Percentiles rank a stretch among this genome's conserved stretches.
Evolutionary conservation across 2,329 filamentous ascomycete genomes (phyloP).

Genomic region (Cordyceps tenuipes): DNA sequence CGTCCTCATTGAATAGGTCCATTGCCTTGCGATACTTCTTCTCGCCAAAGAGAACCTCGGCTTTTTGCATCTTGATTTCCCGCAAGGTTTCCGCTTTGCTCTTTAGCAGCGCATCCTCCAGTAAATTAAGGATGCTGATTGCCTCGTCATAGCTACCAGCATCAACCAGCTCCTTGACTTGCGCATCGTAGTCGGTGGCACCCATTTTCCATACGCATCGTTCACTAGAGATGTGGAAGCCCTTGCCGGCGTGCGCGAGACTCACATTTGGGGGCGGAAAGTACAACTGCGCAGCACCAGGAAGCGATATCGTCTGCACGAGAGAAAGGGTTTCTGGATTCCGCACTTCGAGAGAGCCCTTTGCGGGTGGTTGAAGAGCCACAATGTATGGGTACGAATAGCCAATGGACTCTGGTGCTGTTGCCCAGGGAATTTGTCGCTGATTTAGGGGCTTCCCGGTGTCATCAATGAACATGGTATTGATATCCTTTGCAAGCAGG

Average conservation of each 20-base stretch:
- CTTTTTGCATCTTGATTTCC: slow-evolving; percentile 86
- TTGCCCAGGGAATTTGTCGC: slow-evolving; percentile 84
- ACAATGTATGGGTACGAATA: slow-evolving; percentile 97
- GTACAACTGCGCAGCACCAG: slow-evolving; percentile 75
- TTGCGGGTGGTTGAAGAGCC: slow-evolving; percentile 72
- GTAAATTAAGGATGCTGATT: slow-evolving; percentile 77
- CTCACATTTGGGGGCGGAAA: slow-evolving; percentile 90
- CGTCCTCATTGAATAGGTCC: slow-evolving; percentile 76
- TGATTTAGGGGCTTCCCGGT: slow-evolving; percentile 75
- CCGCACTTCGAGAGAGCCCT: slow-evolving; percentile 79
- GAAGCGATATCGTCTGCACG: slow-evolving; percentile 74
- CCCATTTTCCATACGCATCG: slow-evolving; percentile 94
- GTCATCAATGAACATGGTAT: slow-evolving; percentile 83
- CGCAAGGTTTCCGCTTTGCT: slow-evolving; percentile 75
- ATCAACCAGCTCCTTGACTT: slow-evolving; percentile 73
- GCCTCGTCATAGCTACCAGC: slow-evolving; percentile 78
- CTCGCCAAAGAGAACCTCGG: slow-evolving; percentile 71
- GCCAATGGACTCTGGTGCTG: slow-evolving; percentile 81
- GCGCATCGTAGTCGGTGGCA: slow-evolving; percentile 81
- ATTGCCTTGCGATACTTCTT: slow-evolving; percentile 79
- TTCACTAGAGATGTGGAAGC: slow-evolving; percentile 88
- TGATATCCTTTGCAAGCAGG: slow-evolving; percentile 93
- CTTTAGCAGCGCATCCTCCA: slow-evolving; percentile 82
- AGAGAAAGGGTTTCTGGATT: slow-evolving; percentile 90
- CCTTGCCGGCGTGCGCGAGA: slow-evolving; percentile 91